Evolutionary conservation across 306 rosid species (phyloP), one percentile per base, ranked within the genome.

Genomic region (Albizia julibrissin): DNA sequence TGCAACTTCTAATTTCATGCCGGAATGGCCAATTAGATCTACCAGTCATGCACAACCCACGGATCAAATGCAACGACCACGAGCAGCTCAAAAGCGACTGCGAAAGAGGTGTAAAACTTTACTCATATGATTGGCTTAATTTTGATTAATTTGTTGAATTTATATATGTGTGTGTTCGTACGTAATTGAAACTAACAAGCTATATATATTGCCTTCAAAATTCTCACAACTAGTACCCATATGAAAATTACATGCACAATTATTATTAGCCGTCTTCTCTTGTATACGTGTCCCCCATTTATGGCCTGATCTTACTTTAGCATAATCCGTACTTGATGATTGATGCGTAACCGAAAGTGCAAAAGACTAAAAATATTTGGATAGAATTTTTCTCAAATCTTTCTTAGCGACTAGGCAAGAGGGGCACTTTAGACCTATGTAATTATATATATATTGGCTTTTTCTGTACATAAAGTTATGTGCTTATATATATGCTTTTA

Each of bases 61-160:
- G 82, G 88, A 82, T 58, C 85, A 78, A 54, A 75, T 83, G 81
- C 82, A 86, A 39, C 70, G 24, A 13, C 22, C 76, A 54, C 62
- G 6, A 39, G 3, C 26, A 29, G 80, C 82, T 50, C 75, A 84
- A 59, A 52, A 66, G 40, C 75, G 90, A 73, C 75, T 82, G 1
- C 82, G 89, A 42, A 84, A 77, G 85, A 85, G 97, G 98, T 61
- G 27, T 92, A 69, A 16, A 72, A 79, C 29, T 39, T 69, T 8
- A 8, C 42, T 37, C 8, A 52, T 11, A 24, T 72, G 29, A 69
- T 11, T 34, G 24, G 21, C 15, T 68, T 39, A 10, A 43, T 70
- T 70, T 43, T 49, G 10, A 73, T 73, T 29, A 10, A 24, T n/a
- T 61, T 8, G 22, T 19, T 73, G 11, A 64, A 64, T 64, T 14